Percentiles rank a stretch among this genome's conserved stretches.
These are phyloP conservation scores for Penicillium arizonense DNA, from an alignment of 495 filamentous ascomycete species.

Conservation along the genomic window DNA sequence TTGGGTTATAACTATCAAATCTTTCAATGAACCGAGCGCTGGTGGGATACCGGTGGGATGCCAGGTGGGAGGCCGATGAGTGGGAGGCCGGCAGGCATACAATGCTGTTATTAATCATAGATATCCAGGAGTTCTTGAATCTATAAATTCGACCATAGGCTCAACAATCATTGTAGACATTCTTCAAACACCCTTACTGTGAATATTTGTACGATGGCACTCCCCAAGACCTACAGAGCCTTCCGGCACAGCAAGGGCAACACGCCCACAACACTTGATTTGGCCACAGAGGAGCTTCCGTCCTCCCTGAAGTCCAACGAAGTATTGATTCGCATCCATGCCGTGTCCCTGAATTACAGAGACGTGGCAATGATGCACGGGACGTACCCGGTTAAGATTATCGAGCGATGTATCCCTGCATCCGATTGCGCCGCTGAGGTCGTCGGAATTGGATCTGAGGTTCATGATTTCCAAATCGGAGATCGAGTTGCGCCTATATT, in stretches of 20 bases:
- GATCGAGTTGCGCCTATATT: slow-evolving; percentile 22
- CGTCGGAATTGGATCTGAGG: slow-evolving; percentile 15
- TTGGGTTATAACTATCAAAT: neutral
- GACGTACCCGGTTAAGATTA: slow-evolving; percentile 18
- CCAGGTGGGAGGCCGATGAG: too few species aligned
- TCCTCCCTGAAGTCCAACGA: neutral
- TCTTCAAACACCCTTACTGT: too few species aligned
- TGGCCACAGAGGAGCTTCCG: neutral
- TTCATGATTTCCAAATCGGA: slow-evolving; percentile 26
- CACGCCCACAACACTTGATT: neutral
- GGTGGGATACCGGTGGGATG: too few species aligned
- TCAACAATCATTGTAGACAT: too few species aligned
- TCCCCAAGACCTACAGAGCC: neutral
- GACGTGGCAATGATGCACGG: slow-evolving; percentile 31
- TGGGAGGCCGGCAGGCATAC: too few species aligned
- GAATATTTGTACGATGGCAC: too few species aligned
- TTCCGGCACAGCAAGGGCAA: neutral
- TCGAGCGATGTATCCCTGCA: slow-evolving; percentile 17
- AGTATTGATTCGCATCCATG: slow-evolving; percentile 17
- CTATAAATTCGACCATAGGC: too few species aligned
- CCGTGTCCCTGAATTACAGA: slow-evolving; percentile 26
- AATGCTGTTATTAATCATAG: too few species aligned
- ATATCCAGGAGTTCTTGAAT: too few species aligned
- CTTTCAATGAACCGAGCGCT: too few species aligned
- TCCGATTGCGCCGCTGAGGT: slow-evolving; percentile 27